phyloP scores from a whole-genome alignment of 83 land plant genomes.

The Larix sibirica region DNA sequence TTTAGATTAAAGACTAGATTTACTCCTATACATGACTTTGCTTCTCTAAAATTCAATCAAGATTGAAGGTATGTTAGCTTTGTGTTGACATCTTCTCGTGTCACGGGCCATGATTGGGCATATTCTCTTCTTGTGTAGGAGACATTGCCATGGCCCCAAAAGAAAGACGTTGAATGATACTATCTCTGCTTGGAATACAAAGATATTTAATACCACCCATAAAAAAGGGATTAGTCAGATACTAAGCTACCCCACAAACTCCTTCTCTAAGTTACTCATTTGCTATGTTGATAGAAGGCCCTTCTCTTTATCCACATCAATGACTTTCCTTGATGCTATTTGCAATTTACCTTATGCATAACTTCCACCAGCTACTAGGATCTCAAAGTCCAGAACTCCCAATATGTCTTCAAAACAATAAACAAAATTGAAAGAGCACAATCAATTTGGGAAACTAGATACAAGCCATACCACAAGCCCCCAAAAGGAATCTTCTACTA shows the following conservation, averaged over 20 bases:
- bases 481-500: conserved; percentile 5
- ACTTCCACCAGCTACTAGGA: conserved; percentile 13
- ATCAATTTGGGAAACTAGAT: conserved; percentile 18
- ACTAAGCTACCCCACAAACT: background rate
- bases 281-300: background rate
- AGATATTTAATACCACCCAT: too few species aligned
- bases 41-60: too few species aligned
- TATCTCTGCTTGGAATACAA: too few species aligned
- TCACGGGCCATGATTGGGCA: too few species aligned
- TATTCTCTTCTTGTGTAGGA: too few species aligned
- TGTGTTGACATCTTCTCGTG: too few species aligned
- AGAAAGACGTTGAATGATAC: background rate
- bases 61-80: too few species aligned
- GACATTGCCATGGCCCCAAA: too few species aligned
- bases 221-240: too few species aligned
- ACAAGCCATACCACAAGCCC: conserved; percentile 24
- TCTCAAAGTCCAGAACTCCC: conserved; percentile 16
- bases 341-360: background rate
- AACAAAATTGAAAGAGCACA: conserved; percentile 4
- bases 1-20: too few species aligned
- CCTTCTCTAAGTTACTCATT: background rate
- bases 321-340: background rate
- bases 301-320: conserved; percentile 4
- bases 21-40: too few species aligned
- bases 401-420: conserved; percentile 11